phyloP scores from a whole-genome alignment of 2,329 filamentous ascomycete species.

The Fusarium sp. region DNA sequence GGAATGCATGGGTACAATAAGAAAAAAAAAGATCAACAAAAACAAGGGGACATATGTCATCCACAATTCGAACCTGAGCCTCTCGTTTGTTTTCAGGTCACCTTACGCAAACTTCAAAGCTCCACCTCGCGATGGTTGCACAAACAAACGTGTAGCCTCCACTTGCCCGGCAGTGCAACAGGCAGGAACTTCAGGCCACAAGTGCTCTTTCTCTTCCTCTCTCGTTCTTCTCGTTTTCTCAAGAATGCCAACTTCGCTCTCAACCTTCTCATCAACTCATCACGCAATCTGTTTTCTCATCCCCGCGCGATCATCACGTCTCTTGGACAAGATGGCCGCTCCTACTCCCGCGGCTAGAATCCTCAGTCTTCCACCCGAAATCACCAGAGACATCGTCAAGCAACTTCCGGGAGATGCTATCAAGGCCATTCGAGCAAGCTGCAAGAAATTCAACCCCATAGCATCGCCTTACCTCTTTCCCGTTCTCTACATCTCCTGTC shows the following conservation, averaged over 20 bases:
- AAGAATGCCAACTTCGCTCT: not conserved
- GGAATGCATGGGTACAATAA: not conserved
- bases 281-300: not conserved
- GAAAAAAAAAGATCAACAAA: not conserved
- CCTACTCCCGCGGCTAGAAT: not conserved
- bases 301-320: not conserved
- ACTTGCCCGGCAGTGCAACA: not conserved
- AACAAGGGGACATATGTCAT: not conserved
- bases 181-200: not conserved
- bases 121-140: not conserved
- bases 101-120: not conserved
- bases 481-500: conserved; percentile 17
- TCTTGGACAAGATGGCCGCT: not conserved
- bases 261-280: not conserved
- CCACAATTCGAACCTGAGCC: not conserved
- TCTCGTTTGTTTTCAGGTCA: not conserved
- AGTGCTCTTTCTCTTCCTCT: not conserved
- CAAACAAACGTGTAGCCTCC: not conserved
- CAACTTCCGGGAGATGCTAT: not conserved
- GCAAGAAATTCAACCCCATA: not conserved
- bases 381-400: not conserved
- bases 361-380: not conserved
- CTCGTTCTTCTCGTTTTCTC: no score
- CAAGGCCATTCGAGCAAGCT: not conserved
- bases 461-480: conserved; percentile 4